A percentile compares a stretch with the other conserved stretches of the same genome.
Evolutionary conservation across 1,284 basidiomycete genomes (phyloP).

Genomic region (Blastosporella zonata): DNA sequence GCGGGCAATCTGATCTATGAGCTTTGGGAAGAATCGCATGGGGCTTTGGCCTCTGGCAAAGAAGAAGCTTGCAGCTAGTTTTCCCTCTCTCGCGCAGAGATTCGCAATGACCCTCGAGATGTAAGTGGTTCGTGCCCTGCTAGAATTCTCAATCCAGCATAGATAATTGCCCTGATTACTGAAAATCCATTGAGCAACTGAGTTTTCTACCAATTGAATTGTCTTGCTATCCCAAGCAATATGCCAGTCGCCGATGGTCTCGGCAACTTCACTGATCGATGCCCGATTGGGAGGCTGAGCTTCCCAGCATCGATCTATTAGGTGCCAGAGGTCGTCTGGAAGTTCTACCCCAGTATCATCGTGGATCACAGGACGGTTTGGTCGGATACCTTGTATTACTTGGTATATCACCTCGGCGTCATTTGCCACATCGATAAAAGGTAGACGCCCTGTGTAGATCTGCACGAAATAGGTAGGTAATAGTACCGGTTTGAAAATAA

Average conservation of each 20-base stretch:
- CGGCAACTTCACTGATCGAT: conserved; percentile 12
- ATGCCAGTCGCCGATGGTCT: conserved; percentile 15
- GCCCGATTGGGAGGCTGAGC: conserved; percentile 11
- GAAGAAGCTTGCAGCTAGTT: conserved; percentile 18
- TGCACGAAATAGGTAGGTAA: neutral
- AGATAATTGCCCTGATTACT: conserved; percentile 16
- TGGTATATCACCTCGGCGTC: conserved; percentile 20
- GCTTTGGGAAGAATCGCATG: conserved; percentile 12
- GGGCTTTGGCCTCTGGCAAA: conserved; percentile 8
- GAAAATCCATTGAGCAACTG: conserved; percentile 19
- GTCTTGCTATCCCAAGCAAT: conserved; percentile 12
- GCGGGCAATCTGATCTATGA: conserved; percentile 16
- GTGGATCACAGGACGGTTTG: conserved; percentile 9
- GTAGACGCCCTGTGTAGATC: conserved; percentile 18
- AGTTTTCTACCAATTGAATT: conserved; percentile 7
- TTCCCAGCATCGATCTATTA: conserved; percentile 18
- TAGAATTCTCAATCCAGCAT: conserved; percentile 20
- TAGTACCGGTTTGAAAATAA: neutral
- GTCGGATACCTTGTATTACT: conserved; percentile 18
- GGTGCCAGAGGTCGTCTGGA: conserved; percentile 17
- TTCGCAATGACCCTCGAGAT: conserved; percentile 17
- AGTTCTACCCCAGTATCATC: conserved; percentile 17
- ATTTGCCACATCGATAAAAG: conserved; percentile 17
- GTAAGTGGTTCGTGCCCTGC: conserved; percentile 12
- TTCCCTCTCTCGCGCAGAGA: conserved; percentile 16